Evolutionary conservation across 2,329 filamentous ascomycete species (phyloP), one percentile per base, ranked within the genome.

Genomic region (Paracoccidioides lutzii): DNA sequence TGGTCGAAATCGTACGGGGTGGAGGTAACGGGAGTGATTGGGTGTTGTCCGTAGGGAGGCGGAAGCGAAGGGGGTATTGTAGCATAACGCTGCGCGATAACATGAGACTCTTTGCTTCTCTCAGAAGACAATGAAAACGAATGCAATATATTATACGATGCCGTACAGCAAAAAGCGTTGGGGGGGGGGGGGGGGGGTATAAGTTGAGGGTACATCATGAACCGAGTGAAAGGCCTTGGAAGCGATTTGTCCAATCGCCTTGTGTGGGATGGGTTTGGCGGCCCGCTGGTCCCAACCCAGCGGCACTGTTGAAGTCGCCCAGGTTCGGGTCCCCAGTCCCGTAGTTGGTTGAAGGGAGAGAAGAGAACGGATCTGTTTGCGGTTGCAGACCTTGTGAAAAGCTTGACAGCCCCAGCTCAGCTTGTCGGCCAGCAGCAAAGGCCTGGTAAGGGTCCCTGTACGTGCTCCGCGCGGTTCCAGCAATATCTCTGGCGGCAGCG

Each of bases 151-250:
- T 38, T 22, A 50, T 22, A 22, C 22, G 22, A 22, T 50, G 46
- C 46, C 46, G 22, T 37, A 50, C 33, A 50, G 33, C 15, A 35
- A 49, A 37, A 49, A 38, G 33, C 15, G 46, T 38, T n/a, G n/a
- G n/a, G n/a, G n/a, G n/a, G n/a, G n/a, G n/a, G n/a, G n/a, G n/a
- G n/a, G 37, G 2, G 8, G 46, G 33, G 15, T 50, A 49, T 35
- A 38, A 37, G 37, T 9, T 2, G 22, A 22, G 33, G 5, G 37
- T 3, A 38, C 40, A 14, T 54, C 44, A 76, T 60, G 81, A 80
- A 65, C 86, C 86, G 59, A 90, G 77, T 2, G 86, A 90, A 15
- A 90, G 73, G 8, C 85, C 81, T 67, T 89, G 85, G 67, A 88
- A 88, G 5, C 77, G 71, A 54, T 74, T 73, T 32, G 78, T 71